Base-by-base conservation (phyloP, 108 stramenopile species). In the Nitzschia inconspicua region DNA sequence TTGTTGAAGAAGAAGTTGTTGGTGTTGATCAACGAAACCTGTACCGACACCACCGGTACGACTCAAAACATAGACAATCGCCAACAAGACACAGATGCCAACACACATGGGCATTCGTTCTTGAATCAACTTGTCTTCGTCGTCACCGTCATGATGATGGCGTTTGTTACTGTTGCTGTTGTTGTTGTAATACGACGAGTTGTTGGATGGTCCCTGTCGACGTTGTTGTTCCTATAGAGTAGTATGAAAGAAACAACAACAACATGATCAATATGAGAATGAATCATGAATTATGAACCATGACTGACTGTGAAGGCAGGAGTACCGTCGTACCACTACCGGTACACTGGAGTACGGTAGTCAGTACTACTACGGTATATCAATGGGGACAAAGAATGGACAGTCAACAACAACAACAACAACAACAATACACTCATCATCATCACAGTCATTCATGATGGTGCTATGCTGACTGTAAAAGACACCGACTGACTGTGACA, bases 41-140 rank as follows among this genome's bases (percentile, higher is more conserved):
- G 60, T 46, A 19, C 47, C 47, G 25, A 22, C 47, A 47, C 18
- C 60, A 31, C 83, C 81, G 27, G 87, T 85, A 1, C 86, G 85
- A 57, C 81, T 82, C 47, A 95, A 58, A 0, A 95, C 94, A 54
- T 77, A 95, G 35, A 91, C 85, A 60, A 95, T 91, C 39, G 94
- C 89, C 44, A 91, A 32, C 35, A 95, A 68, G 46, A 95, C 84
- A 56, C 88, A 91, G 22, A 90, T 37, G 9, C 86, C 89, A 5
- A 95, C 78, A 43, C 88, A 91, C 75, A 85, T 86, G 61, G 89
- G 89, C 89, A 94, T 86, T 23, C 93, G 82, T 70, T 91, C 87
- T 34, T 83, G 74, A 23, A 90, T 83, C 29, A 87, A 52, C 35
- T 86, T 71, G 48, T 80, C 84, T 44, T 72, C 76, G 19, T 67